Conservation (phyloP, 2,329 filamentous ascomycete species). For the Claviceps quebecensis region DNA sequence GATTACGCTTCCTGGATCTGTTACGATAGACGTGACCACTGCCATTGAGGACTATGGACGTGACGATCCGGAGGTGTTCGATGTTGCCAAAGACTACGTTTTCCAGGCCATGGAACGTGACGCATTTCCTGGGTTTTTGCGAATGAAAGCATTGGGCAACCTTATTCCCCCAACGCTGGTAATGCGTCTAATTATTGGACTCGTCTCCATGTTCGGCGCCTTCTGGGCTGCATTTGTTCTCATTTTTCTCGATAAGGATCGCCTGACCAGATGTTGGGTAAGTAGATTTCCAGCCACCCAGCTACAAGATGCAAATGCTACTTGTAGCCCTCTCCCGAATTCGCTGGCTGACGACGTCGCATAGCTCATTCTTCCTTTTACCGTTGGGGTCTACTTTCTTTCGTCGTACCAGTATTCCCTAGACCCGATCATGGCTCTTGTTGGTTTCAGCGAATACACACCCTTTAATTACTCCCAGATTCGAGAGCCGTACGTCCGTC, state of each 20-base stretch:
- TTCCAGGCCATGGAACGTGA: slow-evolving; percentile 99
- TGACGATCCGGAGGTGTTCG: slow-evolving; percentile 94
- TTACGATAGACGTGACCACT: slow-evolving; percentile 72
- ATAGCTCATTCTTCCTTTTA: slow-evolving; percentile 71
- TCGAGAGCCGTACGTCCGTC: slow-evolving; percentile 80
- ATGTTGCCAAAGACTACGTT: slow-evolving; percentile 95
- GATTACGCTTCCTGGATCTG: slow-evolving; percentile 80
- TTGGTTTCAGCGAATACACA: slow-evolving; percentile 92
- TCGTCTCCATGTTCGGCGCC: slow-evolving; percentile 70
- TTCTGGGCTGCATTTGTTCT: slow-evolving; percentile 92
- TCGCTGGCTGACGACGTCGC: slow-evolving; percentile 8
- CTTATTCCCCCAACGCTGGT: slow-evolving; percentile 84
- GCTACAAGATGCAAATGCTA: not conserved
- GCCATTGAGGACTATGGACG: slow-evolving; percentile 82
- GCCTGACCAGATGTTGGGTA: slow-evolving; percentile 73
- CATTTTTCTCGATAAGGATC: slow-evolving; percentile 72
- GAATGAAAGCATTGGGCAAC: slow-evolving; percentile 91
- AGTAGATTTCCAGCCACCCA: slow-evolving; percentile 18
- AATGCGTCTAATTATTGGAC: slow-evolving; percentile 68
- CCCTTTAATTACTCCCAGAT: slow-evolving; percentile 84
- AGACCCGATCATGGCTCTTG: slow-evolving; percentile 75
- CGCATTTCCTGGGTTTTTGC: slow-evolving; percentile 92
- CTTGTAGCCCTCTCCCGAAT: slow-evolving; percentile 5
- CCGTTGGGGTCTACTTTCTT: slow-evolving; percentile 76
- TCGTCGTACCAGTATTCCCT: slow-evolving; percentile 91